phyloP scores from a whole-genome alignment of 73 alveolate genomes.

The Effrenium voratum region DNA sequence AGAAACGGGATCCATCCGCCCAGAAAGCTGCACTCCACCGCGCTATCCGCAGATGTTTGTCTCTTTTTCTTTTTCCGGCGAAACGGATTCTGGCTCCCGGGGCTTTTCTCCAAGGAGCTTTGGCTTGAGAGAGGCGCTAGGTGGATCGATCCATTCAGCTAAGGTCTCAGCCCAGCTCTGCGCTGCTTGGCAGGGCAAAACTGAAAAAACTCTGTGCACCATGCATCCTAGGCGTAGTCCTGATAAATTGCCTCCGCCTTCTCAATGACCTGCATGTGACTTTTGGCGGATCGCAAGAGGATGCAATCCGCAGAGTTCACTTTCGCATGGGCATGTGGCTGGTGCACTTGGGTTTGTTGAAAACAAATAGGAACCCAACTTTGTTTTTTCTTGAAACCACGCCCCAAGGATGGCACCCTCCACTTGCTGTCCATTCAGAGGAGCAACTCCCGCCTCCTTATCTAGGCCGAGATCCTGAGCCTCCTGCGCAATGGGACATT shows the following conservation, averaged over 20 bases:
- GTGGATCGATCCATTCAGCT: slow-evolving; percentile 28
- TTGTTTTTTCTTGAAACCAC: no score
- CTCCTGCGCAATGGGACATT: slow-evolving; percentile 9
- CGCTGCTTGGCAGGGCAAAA: neutral
- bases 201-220: neutral
- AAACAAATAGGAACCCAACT: no score
- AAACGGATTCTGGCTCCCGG: no score
- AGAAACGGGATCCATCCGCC: no score
- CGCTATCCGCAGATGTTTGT: no score
- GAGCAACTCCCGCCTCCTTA: slow-evolving; percentile 18
- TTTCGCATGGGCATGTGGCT: no score
- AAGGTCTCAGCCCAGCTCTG: neutral
- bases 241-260: slow-evolving; percentile 26
- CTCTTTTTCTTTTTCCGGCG: no score
- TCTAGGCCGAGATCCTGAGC: slow-evolving; percentile 54
- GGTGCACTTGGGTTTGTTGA: no score
- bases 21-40: no score
- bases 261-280: slow-evolving; percentile 37
- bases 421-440: neutral
- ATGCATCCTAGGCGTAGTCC: slow-evolving; percentile 25
- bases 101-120: no score
- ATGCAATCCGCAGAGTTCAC: neutral
- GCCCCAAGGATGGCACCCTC: no score
- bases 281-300: neutral
- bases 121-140: no score